These are phyloP conservation scores for Lipomyces sp. DNA, from an alignment of 805 yeast species.

Conservation along the genomic window DNA sequence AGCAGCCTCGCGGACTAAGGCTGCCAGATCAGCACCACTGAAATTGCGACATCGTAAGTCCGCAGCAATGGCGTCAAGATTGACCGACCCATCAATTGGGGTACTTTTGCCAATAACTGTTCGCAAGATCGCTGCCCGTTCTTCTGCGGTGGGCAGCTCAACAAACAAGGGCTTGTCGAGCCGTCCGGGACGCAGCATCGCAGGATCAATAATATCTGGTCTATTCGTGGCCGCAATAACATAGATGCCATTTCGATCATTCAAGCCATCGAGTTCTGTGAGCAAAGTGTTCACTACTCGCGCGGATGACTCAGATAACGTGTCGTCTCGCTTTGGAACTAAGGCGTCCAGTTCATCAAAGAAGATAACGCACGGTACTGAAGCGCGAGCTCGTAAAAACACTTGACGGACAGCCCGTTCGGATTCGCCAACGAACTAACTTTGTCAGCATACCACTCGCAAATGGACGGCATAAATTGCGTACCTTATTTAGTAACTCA, in stretches of 20 bases:
- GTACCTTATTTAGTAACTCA: conserved; percentile 75
- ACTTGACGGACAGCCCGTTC: conserved; percentile 94
- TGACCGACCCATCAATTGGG: conserved; percentile 69
- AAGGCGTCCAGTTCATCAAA: conserved; percentile 96
- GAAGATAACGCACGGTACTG: conserved; percentile 91
- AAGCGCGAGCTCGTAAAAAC: conserved; percentile 87
- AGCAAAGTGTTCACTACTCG: conserved; percentile 92
- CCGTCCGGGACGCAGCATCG: conserved; percentile 97
- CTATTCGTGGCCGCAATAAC: conserved; percentile 97
- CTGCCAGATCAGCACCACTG: conserved; percentile 95
- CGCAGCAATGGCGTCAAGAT: conserved; percentile 63
- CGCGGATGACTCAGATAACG: conserved; percentile 85
- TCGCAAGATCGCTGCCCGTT: conserved; percentile 78
- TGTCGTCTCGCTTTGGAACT: conserved; percentile 90
- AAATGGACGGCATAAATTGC: conserved; percentile 12
- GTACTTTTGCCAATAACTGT: conserved; percentile 72
- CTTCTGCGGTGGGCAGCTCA: conserved; percentile 80
- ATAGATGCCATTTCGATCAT: conserved; percentile 88
- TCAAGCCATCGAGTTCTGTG: conserved; percentile 93
- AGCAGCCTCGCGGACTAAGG: conserved; percentile 92
- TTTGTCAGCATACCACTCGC: background rate
- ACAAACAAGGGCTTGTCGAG: conserved; percentile 90
- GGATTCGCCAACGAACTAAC: conserved; percentile 84
- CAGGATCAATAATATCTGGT: conserved; percentile 98
- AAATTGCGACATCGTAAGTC: conserved; percentile 86